Base-by-base conservation (phyloP, 2,329 filamentous ascomycete species). In the Neoarthrinium moseri region DNA sequence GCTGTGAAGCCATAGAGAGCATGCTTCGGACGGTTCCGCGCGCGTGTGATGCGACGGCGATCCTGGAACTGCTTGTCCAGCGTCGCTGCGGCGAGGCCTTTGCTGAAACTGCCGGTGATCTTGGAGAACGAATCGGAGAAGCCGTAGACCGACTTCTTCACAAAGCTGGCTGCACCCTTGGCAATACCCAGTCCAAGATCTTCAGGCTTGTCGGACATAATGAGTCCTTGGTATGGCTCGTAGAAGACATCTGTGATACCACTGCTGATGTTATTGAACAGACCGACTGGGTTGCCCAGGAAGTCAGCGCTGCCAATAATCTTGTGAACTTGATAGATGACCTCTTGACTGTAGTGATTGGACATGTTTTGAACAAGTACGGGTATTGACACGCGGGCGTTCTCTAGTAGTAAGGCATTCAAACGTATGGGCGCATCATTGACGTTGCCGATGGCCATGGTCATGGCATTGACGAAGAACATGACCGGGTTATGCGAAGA, bases 51-150 rank as follows among this genome's bases (percentile, higher is more conserved):
- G 48, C 95, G 88, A 43, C 94, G 86, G 49, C 92, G 86, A 66
- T 97, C 91, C 66, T 99, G 95, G 72, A 97, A 99, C 63, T 99
- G 92, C 68, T 99, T 97, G 73, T 99, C 94, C 54, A 99, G 80
- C 5, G 92, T 96, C 15, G 94, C 94, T 26, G 91, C 94, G 3
- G 94, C 91, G 38, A 99, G 81, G 49, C 94, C 94, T 71, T 99
- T 99, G 56, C 91, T 95, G 67, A 99, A 87, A 66, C 90, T 95
- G 43, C 95, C 95, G 2, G 95, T 99, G 64, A 97, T 89, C 64
- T 99, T 99, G 56, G 91, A 94, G 72, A 99, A 91, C 60, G 90
- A 96, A 73, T 99, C 95, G 2, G 88, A 95, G 64, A 99, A 89
- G 36, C 94, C 95, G 67, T 96, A 99, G 10, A 99, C 92, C 0